Conservation (phyloP, 371 early-diverging fungal genomes). For the Mucor plumbeus region DNA sequence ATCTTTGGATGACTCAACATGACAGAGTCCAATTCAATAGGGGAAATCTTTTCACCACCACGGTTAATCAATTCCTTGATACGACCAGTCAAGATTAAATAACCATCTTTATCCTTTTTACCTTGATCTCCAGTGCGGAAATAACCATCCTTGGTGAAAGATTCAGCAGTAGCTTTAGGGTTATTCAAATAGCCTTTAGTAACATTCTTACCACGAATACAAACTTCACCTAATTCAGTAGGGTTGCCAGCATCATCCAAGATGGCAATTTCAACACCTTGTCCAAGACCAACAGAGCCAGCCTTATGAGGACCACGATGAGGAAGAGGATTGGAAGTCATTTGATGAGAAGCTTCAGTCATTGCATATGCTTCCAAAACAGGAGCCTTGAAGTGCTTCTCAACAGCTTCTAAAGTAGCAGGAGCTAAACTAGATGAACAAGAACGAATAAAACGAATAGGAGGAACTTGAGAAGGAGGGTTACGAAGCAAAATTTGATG, state of each 20-base stretch:
- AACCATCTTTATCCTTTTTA: constrained; percentile 73
- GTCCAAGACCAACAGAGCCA: constrained; percentile 83
- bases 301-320: constrained; percentile 72
- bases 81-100: constrained; percentile 76
- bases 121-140: constrained; percentile 89
- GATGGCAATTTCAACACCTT: constrained; percentile 81
- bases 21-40: constrained; percentile 82
- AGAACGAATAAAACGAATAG: constrained; percentile 83
- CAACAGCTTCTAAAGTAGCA: constrained; percentile 71
- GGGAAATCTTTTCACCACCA: constrained; percentile 84
- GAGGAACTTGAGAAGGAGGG: constrained; percentile 53
- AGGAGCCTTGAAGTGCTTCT: constrained; percentile 74
- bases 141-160: constrained; percentile 69
- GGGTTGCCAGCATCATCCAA: constrained; percentile 67
- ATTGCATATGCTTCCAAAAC: constrained; percentile 92
- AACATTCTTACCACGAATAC: constrained; percentile 82
- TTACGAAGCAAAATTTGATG: constrained; percentile 81
- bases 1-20: constrained; percentile 74
- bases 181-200: constrained; percentile 85
- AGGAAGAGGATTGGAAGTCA: constrained; percentile 87
- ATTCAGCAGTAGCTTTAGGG: constrained; percentile 71
- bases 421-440: constrained; percentile 87
- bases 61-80: constrained; percentile 86
- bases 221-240: constrained; percentile 80
- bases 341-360: constrained; percentile 93